Percentiles rank a stretch among this genome's conserved stretches.
phyloP scores from a whole-genome alignment of 2,329 filamentous ascomycete genomes.

The Hypocreales sp. region DNA sequence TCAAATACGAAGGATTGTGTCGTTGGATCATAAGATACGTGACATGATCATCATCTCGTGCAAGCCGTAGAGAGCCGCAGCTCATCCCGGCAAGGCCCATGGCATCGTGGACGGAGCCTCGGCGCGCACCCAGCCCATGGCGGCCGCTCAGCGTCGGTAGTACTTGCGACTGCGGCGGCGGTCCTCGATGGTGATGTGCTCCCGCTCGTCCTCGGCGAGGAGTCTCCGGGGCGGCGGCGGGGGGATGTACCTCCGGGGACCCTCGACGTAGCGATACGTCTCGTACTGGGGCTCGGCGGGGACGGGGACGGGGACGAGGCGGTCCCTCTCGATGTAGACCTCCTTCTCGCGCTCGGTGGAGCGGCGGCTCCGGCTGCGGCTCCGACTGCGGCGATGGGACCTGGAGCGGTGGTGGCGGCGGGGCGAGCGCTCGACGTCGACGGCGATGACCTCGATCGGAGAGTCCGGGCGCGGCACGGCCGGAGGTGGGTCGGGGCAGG shows the following conservation, averaged over 20 bases:
- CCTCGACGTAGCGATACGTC: constrained; percentile 37
- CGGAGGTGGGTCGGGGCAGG: constrained; percentile 3
- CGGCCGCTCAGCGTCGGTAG: constrained; percentile 6
- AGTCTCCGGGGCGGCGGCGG: constrained; percentile 13
- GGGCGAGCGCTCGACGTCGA: constrained; percentile 17
- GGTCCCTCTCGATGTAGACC: constrained; percentile 36
- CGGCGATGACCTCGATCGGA: constrained; percentile 22
- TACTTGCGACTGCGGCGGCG: constrained; percentile 16
- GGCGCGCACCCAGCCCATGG: too few species aligned
- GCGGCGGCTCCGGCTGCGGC: constrained; percentile 11
- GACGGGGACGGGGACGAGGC: constrained; percentile 27
- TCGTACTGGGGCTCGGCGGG: constrained; percentile 25
- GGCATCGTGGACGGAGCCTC: too few species aligned
- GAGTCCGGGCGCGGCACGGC: constrained; percentile 12
- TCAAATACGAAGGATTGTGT: too few species aligned
- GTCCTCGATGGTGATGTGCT: constrained; percentile 18
- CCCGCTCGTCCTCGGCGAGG: constrained; percentile 13
- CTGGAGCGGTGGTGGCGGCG: constrained; percentile 9
- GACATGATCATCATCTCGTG: too few species aligned
- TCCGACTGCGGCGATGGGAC: constrained; percentile 12
- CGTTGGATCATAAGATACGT: too few species aligned
- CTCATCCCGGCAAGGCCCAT: too few species aligned
- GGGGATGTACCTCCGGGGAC: constrained; percentile 20
- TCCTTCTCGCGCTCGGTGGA: constrained; percentile 24
- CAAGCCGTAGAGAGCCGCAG: too few species aligned